These are phyloP conservation scores for Fusarium udum DNA, from an alignment of 2,329 filamentous ascomycete genomes.

Conservation along the genomic window DNA sequence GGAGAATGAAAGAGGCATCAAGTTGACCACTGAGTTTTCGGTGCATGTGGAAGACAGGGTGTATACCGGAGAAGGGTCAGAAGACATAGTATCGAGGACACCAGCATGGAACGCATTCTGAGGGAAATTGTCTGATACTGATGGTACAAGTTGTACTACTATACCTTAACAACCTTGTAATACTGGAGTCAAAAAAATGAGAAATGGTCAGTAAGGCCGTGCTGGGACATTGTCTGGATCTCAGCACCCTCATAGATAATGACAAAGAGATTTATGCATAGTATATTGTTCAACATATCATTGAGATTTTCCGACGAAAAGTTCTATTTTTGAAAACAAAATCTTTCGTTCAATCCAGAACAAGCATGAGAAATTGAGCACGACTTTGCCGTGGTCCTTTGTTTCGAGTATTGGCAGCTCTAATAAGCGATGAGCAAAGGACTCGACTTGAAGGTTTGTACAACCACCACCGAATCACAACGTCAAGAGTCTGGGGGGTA, in stretches of 20 bases:
- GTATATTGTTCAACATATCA: neutral
- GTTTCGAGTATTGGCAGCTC: neutral
- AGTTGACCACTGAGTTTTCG: slow-evolving; percentile 35
- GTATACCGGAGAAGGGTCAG: slow-evolving; percentile 8
- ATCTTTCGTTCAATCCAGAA: neutral
- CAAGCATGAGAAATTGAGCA: neutral
- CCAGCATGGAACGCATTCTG: slow-evolving; percentile 33
- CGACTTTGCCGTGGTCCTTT: neutral
- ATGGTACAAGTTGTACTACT: neutral
- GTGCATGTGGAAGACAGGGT: slow-evolving; percentile 33
- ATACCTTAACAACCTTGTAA: neutral
- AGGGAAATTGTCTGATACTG: neutral
- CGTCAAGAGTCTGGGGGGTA: neutral
- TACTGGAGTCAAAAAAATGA: neutral
- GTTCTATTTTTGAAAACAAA: neutral
- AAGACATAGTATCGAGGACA: slow-evolving; percentile 28
- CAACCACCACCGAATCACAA: neutral
- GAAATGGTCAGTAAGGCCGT: neutral
- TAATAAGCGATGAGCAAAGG: neutral
- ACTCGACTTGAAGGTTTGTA: neutral
- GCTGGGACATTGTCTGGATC: neutral
- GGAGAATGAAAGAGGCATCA: slow-evolving; percentile 26
- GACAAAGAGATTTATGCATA: neutral
- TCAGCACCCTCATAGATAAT: neutral
- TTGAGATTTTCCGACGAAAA: neutral